phyloP scores from a whole-genome alignment of 1,139 yeast species.

The Yamadazyma spencermartinsiae region DNA sequence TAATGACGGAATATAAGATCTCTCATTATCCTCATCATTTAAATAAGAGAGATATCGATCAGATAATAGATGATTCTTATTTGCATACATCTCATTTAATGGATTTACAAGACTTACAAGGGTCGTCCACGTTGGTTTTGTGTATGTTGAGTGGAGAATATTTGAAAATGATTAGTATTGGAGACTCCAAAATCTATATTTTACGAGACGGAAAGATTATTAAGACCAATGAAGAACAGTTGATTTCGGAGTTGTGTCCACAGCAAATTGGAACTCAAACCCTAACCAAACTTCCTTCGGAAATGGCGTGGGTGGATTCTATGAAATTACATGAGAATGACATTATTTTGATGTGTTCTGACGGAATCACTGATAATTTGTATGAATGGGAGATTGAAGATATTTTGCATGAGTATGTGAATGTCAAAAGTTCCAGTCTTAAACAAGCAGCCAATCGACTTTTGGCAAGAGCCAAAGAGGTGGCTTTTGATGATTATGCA shows the following conservation, averaged over 20 bases:
- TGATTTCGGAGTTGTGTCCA: conserved; percentile 51
- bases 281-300: conserved; percentile 44
- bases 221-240: conserved; percentile 48
- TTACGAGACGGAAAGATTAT: conserved; percentile 50
- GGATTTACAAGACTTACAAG: conserved; percentile 51
- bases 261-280: conserved; percentile 59
- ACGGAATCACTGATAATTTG: conserved; percentile 56
- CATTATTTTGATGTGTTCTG: conserved; percentile 50
- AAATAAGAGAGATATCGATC: conserved; percentile 44
- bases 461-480: conserved; percentile 46
- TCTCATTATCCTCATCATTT: conserved; percentile 45
- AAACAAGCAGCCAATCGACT: conserved; percentile 42
- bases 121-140: conserved; percentile 54
- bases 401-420: conserved; percentile 33
- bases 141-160: conserved; percentile 53
- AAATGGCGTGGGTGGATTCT: conserved; percentile 50
- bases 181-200: conserved; percentile 54
- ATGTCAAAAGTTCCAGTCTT: conserved; percentile 27
- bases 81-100: conserved; percentile 53
- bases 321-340: conserved; percentile 43
- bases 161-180: conserved; percentile 52
- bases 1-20: conserved; percentile 48
- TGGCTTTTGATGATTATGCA: conserved; percentile 56
- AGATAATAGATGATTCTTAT: conserved; percentile 51
- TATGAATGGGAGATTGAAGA: conserved; percentile 49